These are phyloP conservation scores for Hevea brasiliensis DNA, from an alignment of 345 rosid species.

Conservation along the genomic window DNA sequence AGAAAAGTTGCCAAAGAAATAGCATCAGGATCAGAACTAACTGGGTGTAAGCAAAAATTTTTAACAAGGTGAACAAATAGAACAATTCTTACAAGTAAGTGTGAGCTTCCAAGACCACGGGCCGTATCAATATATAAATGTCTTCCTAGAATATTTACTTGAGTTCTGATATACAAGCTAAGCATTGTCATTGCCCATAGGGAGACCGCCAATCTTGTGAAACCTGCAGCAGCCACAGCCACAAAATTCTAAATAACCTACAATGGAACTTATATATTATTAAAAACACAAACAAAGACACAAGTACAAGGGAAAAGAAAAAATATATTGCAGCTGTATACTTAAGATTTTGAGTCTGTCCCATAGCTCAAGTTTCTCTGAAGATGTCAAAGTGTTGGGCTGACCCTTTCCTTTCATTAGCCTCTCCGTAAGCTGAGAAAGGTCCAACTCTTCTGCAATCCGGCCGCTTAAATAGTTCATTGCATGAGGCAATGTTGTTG, in stretches of 20 bases:
- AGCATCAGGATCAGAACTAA: not conserved
- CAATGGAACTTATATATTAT: not conserved
- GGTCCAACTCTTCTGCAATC: slow-evolving; percentile 69
- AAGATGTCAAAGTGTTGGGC: slow-evolving; percentile 52
- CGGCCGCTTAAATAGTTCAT: slow-evolving; percentile 57
- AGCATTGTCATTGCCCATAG: slow-evolving; percentile 86
- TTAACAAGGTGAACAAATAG: not conserved
- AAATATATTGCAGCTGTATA: slow-evolving; percentile 29
- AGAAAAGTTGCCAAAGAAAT: not conserved
- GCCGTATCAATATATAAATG: slow-evolving; percentile 92
- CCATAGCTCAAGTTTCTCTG: slow-evolving; percentile 91
- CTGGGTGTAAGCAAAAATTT: not conserved
- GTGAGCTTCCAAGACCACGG: slow-evolving; percentile 64
- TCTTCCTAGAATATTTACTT: slow-evolving; percentile 93
- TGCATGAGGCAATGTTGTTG: slow-evolving; percentile 82
- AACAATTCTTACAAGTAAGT: slow-evolving; percentile 58
- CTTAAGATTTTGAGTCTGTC: slow-evolving; percentile 78
- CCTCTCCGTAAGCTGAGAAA: slow-evolving; percentile 64
- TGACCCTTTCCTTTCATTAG: slow-evolving; percentile 77
- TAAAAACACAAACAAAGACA: not conserved
- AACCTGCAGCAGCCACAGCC: slow-evolving; percentile 56
- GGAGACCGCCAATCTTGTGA: slow-evolving; percentile 75
- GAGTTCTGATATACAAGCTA: slow-evolving; percentile 84
- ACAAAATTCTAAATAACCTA: slow-evolving; percentile 13
- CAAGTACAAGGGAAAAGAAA: not conserved